Conservation (phyloP, 2,329 filamentous ascomycete genomes). For the Neonectria magnoliae region DNA sequence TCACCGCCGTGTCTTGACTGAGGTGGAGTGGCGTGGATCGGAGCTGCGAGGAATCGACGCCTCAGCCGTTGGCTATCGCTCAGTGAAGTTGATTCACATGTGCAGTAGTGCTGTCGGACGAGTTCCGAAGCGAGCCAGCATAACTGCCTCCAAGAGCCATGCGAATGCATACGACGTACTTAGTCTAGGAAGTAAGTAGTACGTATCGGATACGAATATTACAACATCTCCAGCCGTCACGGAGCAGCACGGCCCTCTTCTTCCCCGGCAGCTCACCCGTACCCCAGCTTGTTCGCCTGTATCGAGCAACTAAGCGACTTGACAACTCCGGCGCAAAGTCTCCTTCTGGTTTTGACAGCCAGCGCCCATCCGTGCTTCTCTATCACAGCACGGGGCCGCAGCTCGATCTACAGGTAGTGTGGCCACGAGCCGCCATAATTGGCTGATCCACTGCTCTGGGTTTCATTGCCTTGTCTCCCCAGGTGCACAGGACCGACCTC, state of each 20-base stretch:
- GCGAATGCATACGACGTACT: background rate
- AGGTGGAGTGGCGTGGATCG: conserved; percentile 15
- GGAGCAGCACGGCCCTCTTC: background rate
- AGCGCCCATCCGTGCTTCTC: background rate
- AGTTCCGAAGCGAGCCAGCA: conserved; percentile 2
- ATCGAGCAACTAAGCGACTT: background rate
- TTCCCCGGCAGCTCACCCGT: conserved; percentile 1
- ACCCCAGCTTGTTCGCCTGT: conserved; percentile 14
- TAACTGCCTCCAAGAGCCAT: background rate
- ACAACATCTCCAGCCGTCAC: background rate
- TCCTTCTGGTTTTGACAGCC: background rate
- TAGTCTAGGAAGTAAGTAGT: no score
- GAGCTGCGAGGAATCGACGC: background rate
- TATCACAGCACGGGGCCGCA: conserved; percentile 2
- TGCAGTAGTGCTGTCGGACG: background rate
- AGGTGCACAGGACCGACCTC: conserved; percentile 10
- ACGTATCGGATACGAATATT: no score
- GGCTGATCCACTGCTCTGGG: conserved; percentile 19
- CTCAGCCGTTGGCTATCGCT: conserved; percentile 5
- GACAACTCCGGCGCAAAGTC: background rate
- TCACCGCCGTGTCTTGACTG: background rate
- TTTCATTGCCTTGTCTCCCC: conserved; percentile 5
- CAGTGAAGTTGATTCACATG: background rate
- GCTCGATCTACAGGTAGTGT: conserved; percentile 12
- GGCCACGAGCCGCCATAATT: conserved; percentile 10